Conservation (phyloP, 192 early-diverging fungal species). For the Phycomyces nitens region DNA sequence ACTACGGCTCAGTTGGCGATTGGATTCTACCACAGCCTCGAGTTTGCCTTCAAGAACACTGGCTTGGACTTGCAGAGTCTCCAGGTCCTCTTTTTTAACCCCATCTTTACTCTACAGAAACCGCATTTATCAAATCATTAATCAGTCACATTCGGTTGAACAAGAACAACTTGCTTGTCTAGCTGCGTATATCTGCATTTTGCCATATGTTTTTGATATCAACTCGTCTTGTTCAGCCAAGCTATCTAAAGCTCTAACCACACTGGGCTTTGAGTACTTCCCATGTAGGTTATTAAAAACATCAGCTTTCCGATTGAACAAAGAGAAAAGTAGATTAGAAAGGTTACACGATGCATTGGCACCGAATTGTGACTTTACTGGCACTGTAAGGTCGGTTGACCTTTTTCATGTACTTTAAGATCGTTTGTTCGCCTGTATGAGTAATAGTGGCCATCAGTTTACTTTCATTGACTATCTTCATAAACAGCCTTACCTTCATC, state of each 20-base stretch:
- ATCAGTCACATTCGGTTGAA: too few relatives aligned
- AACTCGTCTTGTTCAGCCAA: slow-evolving; percentile 1
- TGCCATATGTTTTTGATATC: slow-evolving; percentile 10
- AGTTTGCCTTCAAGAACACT: background rate
- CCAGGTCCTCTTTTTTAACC: background rate
- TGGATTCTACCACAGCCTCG: background rate
- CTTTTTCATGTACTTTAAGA: slow-evolving; percentile 13
- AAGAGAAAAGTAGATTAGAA: background rate
- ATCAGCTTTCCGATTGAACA: background rate
- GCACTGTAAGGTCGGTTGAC: slow-evolving; percentile 20
- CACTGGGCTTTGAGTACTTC: slow-evolving; percentile 9
- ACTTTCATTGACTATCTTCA: background rate
- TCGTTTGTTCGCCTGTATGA: background rate
- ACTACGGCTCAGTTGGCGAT: background rate
- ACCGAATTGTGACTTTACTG: background rate
- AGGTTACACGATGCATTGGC: background rate
- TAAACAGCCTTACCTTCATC: background rate
- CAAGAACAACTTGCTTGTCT: background rate
- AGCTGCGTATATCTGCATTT: slow-evolving; percentile 7
- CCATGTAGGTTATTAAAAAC: slow-evolving; percentile 16
- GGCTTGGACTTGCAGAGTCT: background rate
- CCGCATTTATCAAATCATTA: background rate
- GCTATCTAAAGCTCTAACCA: slow-evolving; percentile 5
- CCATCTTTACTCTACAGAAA: background rate
- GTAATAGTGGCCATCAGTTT: background rate